Conservation (phyloP, 2,329 filamentous ascomycete species). For the Tolypocladium guangdongense region DNA sequence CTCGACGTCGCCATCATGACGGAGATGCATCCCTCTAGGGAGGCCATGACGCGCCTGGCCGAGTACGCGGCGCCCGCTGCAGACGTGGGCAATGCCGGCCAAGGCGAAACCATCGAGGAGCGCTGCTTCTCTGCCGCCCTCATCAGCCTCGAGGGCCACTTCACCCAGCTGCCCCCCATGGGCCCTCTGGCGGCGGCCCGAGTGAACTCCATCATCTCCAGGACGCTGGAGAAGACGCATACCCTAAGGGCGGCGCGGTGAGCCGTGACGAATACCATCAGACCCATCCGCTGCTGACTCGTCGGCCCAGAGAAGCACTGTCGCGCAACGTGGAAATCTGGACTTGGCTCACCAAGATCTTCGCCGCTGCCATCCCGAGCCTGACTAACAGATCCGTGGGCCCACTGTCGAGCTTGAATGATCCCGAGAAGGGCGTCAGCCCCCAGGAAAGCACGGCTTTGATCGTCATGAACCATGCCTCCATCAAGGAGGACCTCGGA, state of each 20-base stretch:
- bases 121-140: conserved; percentile 49
- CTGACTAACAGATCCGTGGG: conserved; percentile 50
- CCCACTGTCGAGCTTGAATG: conserved; percentile 39
- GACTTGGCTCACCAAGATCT: conserved; percentile 53
- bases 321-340: conserved; percentile 54
- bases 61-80: conserved; percentile 11
- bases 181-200: conserved; percentile 43
- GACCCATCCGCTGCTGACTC: conserved; percentile 5
- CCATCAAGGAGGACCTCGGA: conserved; percentile 50
- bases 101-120: conserved; percentile 48
- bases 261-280: conserved; percentile 5
- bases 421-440: conserved; percentile 45
- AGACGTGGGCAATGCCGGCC: conserved; percentile 9
- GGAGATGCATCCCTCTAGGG: not conserved
- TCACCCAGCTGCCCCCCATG: conserved; percentile 44
- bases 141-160: conserved; percentile 51
- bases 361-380: conserved; percentile 48
- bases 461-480: conserved; percentile 51
- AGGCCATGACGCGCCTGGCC: conserved; percentile 14
- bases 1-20: not conserved
- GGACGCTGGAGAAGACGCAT: conserved; percentile 54
- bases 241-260: conserved; percentile 49
- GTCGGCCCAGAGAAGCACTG: conserved; percentile 39
- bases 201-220: conserved; percentile 46
- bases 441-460: conserved; percentile 51